Base-by-base conservation (phyloP, 208 protist species). In the Leishmania arabica region DNA sequence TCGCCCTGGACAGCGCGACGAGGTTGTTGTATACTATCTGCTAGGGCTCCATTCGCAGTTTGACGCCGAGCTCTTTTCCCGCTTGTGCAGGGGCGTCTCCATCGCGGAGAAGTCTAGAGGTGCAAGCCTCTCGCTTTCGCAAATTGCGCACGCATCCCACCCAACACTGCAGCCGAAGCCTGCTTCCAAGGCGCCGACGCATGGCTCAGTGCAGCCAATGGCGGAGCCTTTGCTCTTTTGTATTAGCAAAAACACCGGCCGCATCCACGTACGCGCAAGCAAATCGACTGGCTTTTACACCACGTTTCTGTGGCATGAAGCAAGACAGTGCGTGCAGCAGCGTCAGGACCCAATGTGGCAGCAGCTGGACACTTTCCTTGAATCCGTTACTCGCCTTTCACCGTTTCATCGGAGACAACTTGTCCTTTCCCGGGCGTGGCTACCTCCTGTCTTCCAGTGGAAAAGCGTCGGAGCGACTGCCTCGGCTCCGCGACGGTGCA, bases 1-100 rank as follows among this genome's bases (percentile, higher is more conserved):
- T 82, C 92, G 93, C 54, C 88, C 86, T 6, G 92, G 92, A 15
- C 94, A 97, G 73, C 72, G 60, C 42, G 78, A 79, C 24, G 72
- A 87, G 72, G 91, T 95, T 19, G 78, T 69, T 24, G 69, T 95
- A 4, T 92, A 90, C 79, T 97, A 95, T 72, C 74, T 97, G 45
- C 74, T 97, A 9, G 92, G 91, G 8, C 72, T 90, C 21, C 85
- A 89, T 69, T 93, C 89, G 0, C 74, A 87, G 45, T 94, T 95
- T 77, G 94, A 97, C 75, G 81, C 84, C 1, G 78, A 86, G 45
- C 86, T 89, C 27, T 95, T 97, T 84, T 81, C 82, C n/a, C 86
- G 87, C 17, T 77, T 96, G 17, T 90, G 79, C 56, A 68, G 82
- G 6, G 86, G 64, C n/a, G 77, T 89, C 75, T 74, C 83, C 11